Evolutionary conservation across 495 filamentous ascomycete species (phyloP), one percentile per base, ranked within the genome.

Genomic region (Aspergillus saccharolyticus): DNA sequence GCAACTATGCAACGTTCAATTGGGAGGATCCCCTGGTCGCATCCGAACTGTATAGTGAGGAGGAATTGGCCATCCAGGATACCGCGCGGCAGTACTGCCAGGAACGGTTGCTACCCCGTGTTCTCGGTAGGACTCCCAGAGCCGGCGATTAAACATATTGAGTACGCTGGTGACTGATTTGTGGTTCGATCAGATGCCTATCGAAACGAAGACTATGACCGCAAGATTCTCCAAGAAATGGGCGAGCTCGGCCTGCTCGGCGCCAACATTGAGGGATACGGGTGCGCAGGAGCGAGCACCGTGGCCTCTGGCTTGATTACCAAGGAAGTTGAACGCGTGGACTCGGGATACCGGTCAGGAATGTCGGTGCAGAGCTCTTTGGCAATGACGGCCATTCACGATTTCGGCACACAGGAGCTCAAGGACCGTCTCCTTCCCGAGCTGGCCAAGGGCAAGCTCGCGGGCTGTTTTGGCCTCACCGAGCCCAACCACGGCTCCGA

Each of bases 401-500:
- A 97, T 60, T 96, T 94, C 68, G 94, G 93, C 2, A 87, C 90
- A 22, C 69, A 83, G 59, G 94, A 97, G 77, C 85, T 88, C 65
- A 98, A 97, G 77, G 86, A 98, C 54, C 88, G 83, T 49, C 92
- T 88, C 61, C 79, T 98, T 4, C 91, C 91, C 0, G 75, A 78
- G 1, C 83, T 97, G 80, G 93, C 91, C 25, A 88, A 89, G 72
- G 95, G 94, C 22, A 88, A 91, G 69, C 69, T 96, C 7, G 67
- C 96, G 14, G 94, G 94, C 20, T 93, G 90, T 62, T 98, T 98
- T 71, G 94, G 94, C 3, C 74, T 98, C 58, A 98, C 94, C 1
- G 94, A 98, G 71, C 95, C 95, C 51, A 97, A 98, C 71, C 94
- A 98, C 72, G 94, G 94, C 54, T 96, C 90, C 54, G 94, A 98